These are phyloP conservation scores for Talinum fruticosum DNA, from an alignment of 148 eudicot species.

Conservation along the genomic window DNA sequence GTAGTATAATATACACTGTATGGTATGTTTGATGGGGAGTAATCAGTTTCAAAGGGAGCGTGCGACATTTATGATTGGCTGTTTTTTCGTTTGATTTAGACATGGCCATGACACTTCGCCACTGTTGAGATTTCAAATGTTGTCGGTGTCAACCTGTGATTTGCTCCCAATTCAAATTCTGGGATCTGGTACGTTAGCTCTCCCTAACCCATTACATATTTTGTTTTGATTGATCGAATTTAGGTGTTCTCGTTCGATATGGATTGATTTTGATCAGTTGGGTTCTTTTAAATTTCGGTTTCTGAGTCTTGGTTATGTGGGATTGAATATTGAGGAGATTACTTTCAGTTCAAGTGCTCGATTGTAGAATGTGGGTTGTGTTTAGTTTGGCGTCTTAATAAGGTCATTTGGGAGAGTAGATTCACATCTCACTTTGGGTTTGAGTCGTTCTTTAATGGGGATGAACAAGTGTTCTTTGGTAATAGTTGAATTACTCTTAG, in stretches of 20 bases:
- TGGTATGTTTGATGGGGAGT: not conserved
- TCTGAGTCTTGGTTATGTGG: constrained; percentile 10
- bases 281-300: constrained; percentile 6
- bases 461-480: constrained; percentile 5
- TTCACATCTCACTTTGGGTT: constrained; percentile 10
- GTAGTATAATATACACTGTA: not conserved
- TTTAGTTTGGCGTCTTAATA: constrained; percentile 5
- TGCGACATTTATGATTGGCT: not conserved
- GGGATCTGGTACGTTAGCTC: constrained; percentile 42
- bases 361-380: constrained; percentile 27
- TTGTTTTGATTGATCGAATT: constrained; percentile 11
- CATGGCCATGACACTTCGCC: constrained; percentile 12
- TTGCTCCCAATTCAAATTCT: constrained; percentile 24
- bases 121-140: constrained; percentile 33
- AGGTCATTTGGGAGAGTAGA: constrained; percentile 9
- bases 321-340: constrained; percentile 9
- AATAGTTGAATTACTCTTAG: constrained; percentile 12
- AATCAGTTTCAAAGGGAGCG: constrained; percentile 6
- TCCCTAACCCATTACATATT: not conserved
- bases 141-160: constrained; percentile 15
- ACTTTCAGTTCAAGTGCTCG: constrained; percentile 10
- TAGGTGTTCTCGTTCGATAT: not conserved
- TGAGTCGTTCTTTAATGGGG: not conserved
- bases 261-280: constrained; percentile 16
- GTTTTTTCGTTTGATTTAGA: constrained; percentile 25